A percentile compares a stretch with the other conserved stretches of the same genome.
These are phyloP conservation scores for Alternaria solani DNA, from an alignment of 2,329 filamentous ascomycete species.

Conservation along the genomic window DNA sequence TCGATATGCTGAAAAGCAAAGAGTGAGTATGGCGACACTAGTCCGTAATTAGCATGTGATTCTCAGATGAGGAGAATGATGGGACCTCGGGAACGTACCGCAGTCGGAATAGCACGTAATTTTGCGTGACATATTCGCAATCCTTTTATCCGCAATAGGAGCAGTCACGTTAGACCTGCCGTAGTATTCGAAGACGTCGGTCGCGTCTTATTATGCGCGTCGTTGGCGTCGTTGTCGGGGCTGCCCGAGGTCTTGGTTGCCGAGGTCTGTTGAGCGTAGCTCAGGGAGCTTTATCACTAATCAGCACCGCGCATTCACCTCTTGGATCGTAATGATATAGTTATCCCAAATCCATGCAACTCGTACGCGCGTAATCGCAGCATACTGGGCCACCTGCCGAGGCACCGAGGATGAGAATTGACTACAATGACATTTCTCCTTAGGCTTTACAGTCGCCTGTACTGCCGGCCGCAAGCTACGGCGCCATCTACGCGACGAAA, in stretches of 20 bases:
- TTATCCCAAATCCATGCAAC: slow-evolving; percentile 9
- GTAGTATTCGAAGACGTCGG: neutral
- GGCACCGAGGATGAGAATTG: slow-evolving; percentile 1
- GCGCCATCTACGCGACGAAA: neutral
- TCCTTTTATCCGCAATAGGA: slow-evolving; percentile 14
- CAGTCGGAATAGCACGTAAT: slow-evolving; percentile 75
- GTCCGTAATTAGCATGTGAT: slow-evolving; percentile 18
- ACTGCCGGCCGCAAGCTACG: neutral
- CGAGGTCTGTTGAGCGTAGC: slow-evolving; percentile 30
- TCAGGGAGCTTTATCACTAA: slow-evolving; percentile 27
- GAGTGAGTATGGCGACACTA: slow-evolving; percentile 70
- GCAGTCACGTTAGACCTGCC: slow-evolving; percentile 14
- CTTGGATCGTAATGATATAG: slow-evolving; percentile 6
- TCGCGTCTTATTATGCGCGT: slow-evolving; percentile 13
- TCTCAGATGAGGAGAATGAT: neutral
- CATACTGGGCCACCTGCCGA: neutral
- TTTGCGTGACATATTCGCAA: slow-evolving; percentile 62
- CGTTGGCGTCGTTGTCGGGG: slow-evolving; percentile 9
- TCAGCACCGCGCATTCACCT: slow-evolving; percentile 17
- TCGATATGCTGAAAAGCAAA: slow-evolving; percentile 66
- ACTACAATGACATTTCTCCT: slow-evolving; percentile 2
- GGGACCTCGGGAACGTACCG: slow-evolving; percentile 56
- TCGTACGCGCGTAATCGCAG: neutral
- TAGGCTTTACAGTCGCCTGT: neutral
- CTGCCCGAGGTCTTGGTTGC: slow-evolving; percentile 28